Conservation (phyloP, 2,329 filamentous ascomycete species). For the Elsinoe necatrix region DNA sequence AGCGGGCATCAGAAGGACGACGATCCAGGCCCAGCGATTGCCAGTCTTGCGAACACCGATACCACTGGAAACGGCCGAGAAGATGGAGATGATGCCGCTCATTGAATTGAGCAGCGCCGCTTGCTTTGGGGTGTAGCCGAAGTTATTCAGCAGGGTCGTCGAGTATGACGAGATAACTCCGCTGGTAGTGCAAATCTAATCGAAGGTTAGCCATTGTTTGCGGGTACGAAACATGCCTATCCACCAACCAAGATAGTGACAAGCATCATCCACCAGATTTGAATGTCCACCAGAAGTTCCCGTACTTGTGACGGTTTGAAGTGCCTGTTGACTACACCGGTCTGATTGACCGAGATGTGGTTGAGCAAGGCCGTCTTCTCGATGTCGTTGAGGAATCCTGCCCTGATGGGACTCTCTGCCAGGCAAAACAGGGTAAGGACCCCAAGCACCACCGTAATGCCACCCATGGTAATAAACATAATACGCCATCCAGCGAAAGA, state of each 20-base stretch:
- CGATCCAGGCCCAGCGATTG: constrained; percentile 42
- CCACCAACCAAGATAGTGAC: constrained; percentile 27
- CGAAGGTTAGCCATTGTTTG: constrained; percentile 26
- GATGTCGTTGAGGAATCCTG: constrained; percentile 56
- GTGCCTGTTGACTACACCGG: constrained; percentile 36
- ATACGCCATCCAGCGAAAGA: constrained; percentile 21
- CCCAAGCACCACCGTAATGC: constrained; percentile 19
- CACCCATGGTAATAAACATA: constrained; percentile 22
- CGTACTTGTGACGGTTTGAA: constrained; percentile 46
- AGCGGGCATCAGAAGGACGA: constrained; percentile 4
- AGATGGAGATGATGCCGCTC: constrained; percentile 45
- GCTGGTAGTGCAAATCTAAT: constrained; percentile 44
- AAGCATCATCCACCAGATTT: constrained; percentile 35
- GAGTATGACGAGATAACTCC: constrained; percentile 50
- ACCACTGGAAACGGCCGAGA: constrained; percentile 44
- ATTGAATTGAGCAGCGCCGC: constrained; percentile 49
- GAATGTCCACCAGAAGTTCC: constrained; percentile 54
- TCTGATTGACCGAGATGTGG: constrained; percentile 37
- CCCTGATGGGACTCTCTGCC: constrained; percentile 57
- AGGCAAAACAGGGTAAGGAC: constrained; percentile 18
- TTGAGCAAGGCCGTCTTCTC: constrained; percentile 40
- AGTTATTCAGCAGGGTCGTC: constrained; percentile 35
- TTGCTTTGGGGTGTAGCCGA: constrained; percentile 32
- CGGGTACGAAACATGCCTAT: background rate
- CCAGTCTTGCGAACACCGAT: constrained; percentile 39